phyloP scores from a whole-genome alignment of 2,329 filamentous ascomycete genomes.

The Calonectria pseudoturangicola region DNA sequence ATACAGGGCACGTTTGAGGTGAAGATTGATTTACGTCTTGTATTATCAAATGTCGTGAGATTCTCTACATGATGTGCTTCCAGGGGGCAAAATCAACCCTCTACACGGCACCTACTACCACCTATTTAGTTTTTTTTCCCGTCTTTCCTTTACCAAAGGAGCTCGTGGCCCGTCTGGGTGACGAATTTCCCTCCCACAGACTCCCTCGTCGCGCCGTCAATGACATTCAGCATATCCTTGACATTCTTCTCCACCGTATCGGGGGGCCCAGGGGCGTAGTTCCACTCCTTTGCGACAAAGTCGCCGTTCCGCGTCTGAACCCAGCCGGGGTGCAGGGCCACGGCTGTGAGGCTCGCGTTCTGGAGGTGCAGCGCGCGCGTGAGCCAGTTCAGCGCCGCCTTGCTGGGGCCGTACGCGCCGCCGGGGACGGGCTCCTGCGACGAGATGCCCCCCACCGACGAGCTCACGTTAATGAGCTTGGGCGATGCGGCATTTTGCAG shows the following conservation, averaged over 20 bases:
- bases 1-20: too few species aligned
- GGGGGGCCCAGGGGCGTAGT: background rate
- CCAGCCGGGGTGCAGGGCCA: conserved; percentile 8
- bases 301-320: conserved; percentile 11
- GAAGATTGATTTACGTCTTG: too few species aligned
- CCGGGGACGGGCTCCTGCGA: conserved; percentile 10
- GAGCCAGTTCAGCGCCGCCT: conserved; percentile 6
- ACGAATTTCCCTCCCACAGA: conserved; percentile 1
- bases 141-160: background rate
- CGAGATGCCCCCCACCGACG: background rate
- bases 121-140: background rate
- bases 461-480: conserved; percentile 8
- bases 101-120: too few species aligned
- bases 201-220: background rate
- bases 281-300: conserved; percentile 16
- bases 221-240: background rate
- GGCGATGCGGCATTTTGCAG: conserved; percentile 53
- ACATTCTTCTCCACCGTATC: conserved; percentile 1
- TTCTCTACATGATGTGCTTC: background rate
- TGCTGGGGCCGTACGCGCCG: conserved; percentile 10
- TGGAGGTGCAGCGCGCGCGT: conserved; percentile 1
- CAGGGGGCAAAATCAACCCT: background rate
- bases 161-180: conserved; percentile 7
- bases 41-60: background rate
- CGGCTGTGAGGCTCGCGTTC: background rate